These are phyloP conservation scores for Boletellus emodensis DNA, from an alignment of 768 basidiomycete species.

Conservation along the genomic window DNA sequence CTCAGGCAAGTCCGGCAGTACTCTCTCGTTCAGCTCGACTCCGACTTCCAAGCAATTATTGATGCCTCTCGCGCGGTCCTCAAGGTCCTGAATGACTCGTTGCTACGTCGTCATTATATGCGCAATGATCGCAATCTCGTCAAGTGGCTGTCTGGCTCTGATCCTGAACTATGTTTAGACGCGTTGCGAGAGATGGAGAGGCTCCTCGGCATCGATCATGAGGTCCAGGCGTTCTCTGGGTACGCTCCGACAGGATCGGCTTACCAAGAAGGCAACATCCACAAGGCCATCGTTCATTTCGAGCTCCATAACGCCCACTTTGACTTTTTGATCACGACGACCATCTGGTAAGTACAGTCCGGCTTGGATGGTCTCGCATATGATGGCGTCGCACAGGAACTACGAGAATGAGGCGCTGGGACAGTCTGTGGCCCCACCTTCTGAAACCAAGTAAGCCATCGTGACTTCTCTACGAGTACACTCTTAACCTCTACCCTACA, in stretches of 20 bases:
- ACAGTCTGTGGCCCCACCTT: background rate
- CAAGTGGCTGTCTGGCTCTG: conserved; percentile 2
- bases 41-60: conserved; percentile 4
- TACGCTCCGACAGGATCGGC: background rate
- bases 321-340: conserved; percentile 8
- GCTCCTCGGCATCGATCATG: background rate
- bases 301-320: conserved; percentile 2
- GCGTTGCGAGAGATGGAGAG: conserved; percentile 1
- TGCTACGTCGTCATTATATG: conserved; percentile 1
- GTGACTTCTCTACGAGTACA: background rate
- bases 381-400: background rate
- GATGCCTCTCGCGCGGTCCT: conserved; percentile 6
- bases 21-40: conserved; percentile 7
- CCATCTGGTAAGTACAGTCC: conserved; percentile 5
- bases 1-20: conserved; percentile 3
- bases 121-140: background rate
- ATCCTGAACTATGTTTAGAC: conserved; percentile 4
- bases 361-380: background rate
- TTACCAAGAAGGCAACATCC: background rate
- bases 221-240: background rate
- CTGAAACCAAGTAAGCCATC: background rate
- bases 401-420: background rate
- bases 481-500: too few relatives aligned
- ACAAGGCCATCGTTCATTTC: background rate
- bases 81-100: background rate